phyloP scores from a whole-genome alignment of 352 stramenopile genomes.

The Pythium scleroteichum region DNA sequence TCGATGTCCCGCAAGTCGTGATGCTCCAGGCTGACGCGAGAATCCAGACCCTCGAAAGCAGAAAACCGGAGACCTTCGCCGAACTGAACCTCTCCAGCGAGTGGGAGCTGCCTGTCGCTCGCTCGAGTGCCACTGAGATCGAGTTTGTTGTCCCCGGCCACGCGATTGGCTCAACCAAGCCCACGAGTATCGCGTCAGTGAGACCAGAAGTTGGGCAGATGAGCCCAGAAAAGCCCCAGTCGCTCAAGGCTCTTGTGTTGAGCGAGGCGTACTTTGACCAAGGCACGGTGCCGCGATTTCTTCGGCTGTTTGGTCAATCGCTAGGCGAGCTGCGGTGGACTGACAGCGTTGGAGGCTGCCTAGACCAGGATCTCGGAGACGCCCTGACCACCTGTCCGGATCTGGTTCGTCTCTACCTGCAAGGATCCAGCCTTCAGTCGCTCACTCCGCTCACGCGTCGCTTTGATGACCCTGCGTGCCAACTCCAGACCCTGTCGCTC shows the following conservation, averaged over 20 bases:
- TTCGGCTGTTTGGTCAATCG: slow-evolving; percentile 4
- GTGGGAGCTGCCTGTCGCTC: background rate
- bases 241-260: background rate
- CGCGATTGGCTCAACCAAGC: background rate
- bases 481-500: slow-evolving; percentile 6
- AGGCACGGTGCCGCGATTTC: slow-evolving; percentile 1
- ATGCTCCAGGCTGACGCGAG: background rate
- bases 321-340: slow-evolving; percentile 8
- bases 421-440: slow-evolving; percentile 3
- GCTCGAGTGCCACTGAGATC: background rate
- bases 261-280: slow-evolving; percentile 10
- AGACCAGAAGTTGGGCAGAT: background rate
- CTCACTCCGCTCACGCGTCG: background rate
- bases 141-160: slow-evolving; percentile 7
- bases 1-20: background rate
- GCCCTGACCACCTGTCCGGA: background rate
- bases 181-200: background rate
- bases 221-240: background rate
- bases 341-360: slow-evolving; percentile 4
- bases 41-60: slow-evolving; percentile 9
- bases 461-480: background rate
- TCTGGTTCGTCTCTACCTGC: slow-evolving; percentile 7
- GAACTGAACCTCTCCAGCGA: slow-evolving; percentile 7
- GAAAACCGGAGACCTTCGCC: slow-evolving; percentile 1
- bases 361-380: background rate